Percentiles rank a stretch among this genome's conserved stretches.
These are phyloP conservation scores for Arxiozyma slooffiae DNA, from an alignment of 1,139 yeast species.

Conservation along the genomic window DNA sequence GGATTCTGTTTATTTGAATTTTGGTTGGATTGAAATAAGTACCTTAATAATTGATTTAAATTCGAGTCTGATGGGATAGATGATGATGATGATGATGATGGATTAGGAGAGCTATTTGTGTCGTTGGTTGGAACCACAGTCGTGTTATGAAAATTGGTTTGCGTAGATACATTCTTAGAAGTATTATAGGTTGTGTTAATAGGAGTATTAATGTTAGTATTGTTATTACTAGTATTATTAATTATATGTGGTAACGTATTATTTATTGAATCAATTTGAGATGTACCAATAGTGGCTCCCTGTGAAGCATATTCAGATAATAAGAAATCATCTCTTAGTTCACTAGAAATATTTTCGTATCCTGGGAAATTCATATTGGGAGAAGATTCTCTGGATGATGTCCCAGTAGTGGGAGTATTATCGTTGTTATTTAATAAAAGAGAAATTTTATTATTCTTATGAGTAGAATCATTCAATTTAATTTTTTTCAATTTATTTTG, in stretches of 20 bases:
- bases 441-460: background rate
- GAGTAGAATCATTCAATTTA: background rate
- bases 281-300: slow-evolving; percentile 27
- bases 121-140: background rate
- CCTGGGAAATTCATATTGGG: slow-evolving; percentile 23
- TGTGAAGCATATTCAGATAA: slow-evolving; percentile 65
- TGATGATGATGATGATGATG: background rate
- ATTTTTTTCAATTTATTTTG: background rate
- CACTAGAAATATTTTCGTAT: slow-evolving; percentile 57
- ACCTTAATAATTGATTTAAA: background rate
- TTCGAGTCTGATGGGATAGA: background rate
- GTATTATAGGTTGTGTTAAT: background rate
- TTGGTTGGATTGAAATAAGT: background rate
- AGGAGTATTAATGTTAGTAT: background rate
- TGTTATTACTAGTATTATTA: background rate
- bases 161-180: background rate
- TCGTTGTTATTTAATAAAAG: background rate
- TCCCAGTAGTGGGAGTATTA: background rate
- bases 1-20: slow-evolving; percentile 1
- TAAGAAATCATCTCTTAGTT: slow-evolving; percentile 59
- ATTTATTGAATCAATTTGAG: slow-evolving; percentile 4
- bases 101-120: background rate
- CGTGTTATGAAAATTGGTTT: background rate
- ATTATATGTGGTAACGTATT: background rate
- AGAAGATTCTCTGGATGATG: slow-evolving; percentile 4